Conservation (phyloP, 257 asterid genomes). For the Lavandula angustifolia region DNA sequence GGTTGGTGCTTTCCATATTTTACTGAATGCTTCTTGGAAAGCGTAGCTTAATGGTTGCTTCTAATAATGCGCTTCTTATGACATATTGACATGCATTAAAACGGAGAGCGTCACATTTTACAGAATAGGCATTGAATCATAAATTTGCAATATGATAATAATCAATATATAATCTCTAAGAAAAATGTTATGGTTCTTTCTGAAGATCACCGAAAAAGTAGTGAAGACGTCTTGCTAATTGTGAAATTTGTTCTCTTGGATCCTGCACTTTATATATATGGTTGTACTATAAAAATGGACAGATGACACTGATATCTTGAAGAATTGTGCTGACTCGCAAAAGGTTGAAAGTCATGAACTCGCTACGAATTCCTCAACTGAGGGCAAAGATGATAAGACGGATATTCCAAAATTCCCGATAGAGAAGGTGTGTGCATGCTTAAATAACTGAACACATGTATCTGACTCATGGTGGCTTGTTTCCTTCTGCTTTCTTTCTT, state of each 20-base stretch:
- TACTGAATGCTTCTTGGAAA: conserved; percentile 5
- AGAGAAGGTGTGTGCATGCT: conserved; percentile 51
- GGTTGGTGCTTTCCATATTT: background rate
- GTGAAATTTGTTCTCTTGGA: conserved; percentile 23
- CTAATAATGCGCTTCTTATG: background rate
- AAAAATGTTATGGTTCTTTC: background rate
- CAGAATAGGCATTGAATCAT: background rate
- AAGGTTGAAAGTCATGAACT: conserved; percentile 40
- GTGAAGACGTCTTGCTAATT: background rate
- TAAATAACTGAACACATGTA: conserved; percentile 12
- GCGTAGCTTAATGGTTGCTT: background rate
- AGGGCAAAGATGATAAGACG: conserved; percentile 37
- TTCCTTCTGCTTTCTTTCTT: conserved; percentile 25
- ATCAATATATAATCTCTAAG: background rate
- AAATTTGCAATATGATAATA: background rate
- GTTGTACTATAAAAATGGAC: conserved; percentile 32
- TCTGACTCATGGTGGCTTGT: conserved; percentile 24
- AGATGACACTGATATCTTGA: conserved; percentile 46
- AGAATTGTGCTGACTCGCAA: conserved; percentile 35
- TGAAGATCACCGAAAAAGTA: conserved; percentile 4
- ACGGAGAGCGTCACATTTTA: background rate
- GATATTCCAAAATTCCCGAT: conserved; percentile 41
- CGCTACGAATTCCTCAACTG: conserved; percentile 30
- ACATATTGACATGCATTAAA: background rate
- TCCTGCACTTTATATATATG: conserved; percentile 18